Evolutionary conservation across 2,329 filamentous ascomycete genomes (phyloP).

Genomic region (Stachybotrys elegans): DNA sequence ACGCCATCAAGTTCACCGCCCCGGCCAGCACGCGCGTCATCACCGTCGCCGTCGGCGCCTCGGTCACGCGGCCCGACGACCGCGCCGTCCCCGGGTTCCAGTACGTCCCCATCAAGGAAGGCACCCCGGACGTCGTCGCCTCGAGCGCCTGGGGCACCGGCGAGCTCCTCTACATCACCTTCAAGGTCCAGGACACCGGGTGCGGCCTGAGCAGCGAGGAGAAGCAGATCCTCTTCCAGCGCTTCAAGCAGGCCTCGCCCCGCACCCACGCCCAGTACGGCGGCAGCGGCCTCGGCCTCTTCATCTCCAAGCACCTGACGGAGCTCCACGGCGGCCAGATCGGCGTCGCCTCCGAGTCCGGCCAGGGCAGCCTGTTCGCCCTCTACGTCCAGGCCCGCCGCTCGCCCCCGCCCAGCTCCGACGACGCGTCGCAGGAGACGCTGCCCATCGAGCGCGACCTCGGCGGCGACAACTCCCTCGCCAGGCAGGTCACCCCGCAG

Average conservation of each 20-base stretch:
- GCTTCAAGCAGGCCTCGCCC: slow-evolving; percentile 58
- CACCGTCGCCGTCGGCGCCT: slow-evolving; percentile 45
- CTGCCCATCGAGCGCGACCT: slow-evolving; percentile 2
- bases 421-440: background rate
- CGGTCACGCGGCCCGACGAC: slow-evolving; percentile 9
- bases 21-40: slow-evolving; percentile 29
- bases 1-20: slow-evolving; percentile 72
- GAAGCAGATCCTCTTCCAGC: slow-evolving; percentile 60
- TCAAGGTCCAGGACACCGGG: slow-evolving; percentile 62
- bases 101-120: slow-evolving; percentile 6
- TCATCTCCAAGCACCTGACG: slow-evolving; percentile 58
- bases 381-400: slow-evolving; percentile 57
- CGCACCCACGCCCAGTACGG: slow-evolving; percentile 54
- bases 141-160: slow-evolving; percentile 26
- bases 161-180: slow-evolving; percentile 28
- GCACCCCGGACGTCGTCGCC: slow-evolving; percentile 7
- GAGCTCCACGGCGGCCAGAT: slow-evolving; percentile 63
- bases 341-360: slow-evolving; percentile 53
- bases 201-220: slow-evolving; percentile 57
- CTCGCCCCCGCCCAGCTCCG: slow-evolving; percentile 22
- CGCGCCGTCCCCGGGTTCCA: slow-evolving; percentile 5
- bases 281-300: slow-evolving; percentile 58
- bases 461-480: background rate
- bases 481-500: background rate
- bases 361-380: slow-evolving; percentile 55